These are phyloP conservation scores for Naganishia albida DNA, from an alignment of 1,284 basidiomycete species.

Conservation along the genomic window DNA sequence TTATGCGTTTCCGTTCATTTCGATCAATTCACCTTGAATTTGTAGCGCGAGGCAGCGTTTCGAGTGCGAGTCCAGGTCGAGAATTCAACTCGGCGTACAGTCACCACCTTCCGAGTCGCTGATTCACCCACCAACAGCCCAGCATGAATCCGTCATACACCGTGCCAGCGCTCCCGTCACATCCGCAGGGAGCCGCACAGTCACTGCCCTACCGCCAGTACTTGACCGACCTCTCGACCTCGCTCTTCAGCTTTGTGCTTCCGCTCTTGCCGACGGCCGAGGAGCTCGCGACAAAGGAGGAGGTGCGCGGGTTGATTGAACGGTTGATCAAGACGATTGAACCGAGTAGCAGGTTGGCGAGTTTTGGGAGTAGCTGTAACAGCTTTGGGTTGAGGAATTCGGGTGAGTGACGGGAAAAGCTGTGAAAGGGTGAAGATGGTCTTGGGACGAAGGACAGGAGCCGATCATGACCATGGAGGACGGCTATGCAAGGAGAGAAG, in stretches of 20 bases:
- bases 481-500: too few relatives aligned
- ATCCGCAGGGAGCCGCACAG: conserved; percentile 31
- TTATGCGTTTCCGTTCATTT: conserved; percentile 7
- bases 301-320: conserved; percentile 90
- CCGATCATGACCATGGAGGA: too few relatives aligned
- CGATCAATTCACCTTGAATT: conserved; percentile 3
- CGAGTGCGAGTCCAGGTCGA: neutral
- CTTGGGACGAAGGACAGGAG: conserved; percentile 15
- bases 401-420: conserved; percentile 60
- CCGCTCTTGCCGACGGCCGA: conserved; percentile 84
- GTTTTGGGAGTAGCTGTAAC: conserved; percentile 93
- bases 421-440: conserved; percentile 18
- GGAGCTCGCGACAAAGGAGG: conserved; percentile 91
- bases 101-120: neutral
- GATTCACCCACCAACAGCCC: neutral
- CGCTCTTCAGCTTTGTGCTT: conserved; percentile 66
- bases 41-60: conserved; percentile 2
- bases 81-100: neutral
- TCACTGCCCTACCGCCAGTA: conserved; percentile 47
- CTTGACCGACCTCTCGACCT: conserved; percentile 54
- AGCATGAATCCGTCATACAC: conserved; percentile 32
- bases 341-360: conserved; percentile 83
- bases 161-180: conserved; percentile 32
- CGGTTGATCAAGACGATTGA: conserved; percentile 91
- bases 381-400: conserved; percentile 92